phyloP scores from a whole-genome alignment of 805 yeast genomes.

The Nakazawaea holstii region DNA sequence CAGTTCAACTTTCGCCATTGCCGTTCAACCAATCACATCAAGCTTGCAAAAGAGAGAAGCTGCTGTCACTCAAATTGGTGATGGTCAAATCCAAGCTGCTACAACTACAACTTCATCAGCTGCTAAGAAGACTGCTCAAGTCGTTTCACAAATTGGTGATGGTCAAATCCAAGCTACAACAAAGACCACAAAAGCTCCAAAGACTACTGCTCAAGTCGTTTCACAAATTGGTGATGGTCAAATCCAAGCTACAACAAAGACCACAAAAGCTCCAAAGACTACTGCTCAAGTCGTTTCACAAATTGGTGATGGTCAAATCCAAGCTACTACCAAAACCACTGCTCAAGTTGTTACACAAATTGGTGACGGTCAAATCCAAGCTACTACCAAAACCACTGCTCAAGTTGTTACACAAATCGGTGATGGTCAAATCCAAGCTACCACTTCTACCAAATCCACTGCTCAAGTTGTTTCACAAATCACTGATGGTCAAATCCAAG shows the following conservation, averaged over 20 bases:
- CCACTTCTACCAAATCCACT: constrained; percentile 28
- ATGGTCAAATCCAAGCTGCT: constrained; percentile 56
- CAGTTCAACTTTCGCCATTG: constrained; percentile 60
- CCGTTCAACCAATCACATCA: constrained; percentile 47
- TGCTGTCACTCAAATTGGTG: constrained; percentile 52
- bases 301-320: constrained; percentile 42
- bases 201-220: constrained; percentile 26
- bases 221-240: constrained; percentile 34
- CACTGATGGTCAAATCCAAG: constrained; percentile 32
- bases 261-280: constrained; percentile 27
- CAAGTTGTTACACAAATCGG: constrained; percentile 28
- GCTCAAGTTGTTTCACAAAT: constrained; percentile 30
- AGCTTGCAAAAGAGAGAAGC: constrained; percentile 28
- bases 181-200: constrained; percentile 17
- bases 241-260: constrained; percentile 22
- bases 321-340: constrained; percentile 31
- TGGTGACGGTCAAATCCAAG: constrained; percentile 49
- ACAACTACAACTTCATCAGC: constrained; percentile 31
- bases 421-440: constrained; percentile 41
- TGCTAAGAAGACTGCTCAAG: constrained; percentile 27
- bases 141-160: constrained; percentile 33
- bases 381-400: constrained; percentile 32
- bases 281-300: constrained; percentile 36
- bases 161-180: constrained; percentile 40
- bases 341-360: constrained; percentile 40